Base-by-base conservation (phyloP, 495 filamentous ascomycete genomes). In the Penicillium tannophilum region DNA sequence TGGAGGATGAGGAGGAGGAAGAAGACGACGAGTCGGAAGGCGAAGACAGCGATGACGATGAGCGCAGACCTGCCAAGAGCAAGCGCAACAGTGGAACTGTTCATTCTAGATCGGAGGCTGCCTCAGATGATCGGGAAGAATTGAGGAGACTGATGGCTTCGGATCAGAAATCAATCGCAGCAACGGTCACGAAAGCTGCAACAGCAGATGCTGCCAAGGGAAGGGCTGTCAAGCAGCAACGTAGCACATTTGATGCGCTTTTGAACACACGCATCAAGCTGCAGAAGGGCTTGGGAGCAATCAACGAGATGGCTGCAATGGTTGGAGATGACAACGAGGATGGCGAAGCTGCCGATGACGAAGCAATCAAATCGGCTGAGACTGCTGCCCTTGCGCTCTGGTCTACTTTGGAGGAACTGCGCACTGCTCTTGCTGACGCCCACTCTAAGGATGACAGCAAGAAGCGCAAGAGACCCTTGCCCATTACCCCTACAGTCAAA, bases 181-280 rank as follows among this genome's bases (percentile, higher is more conserved):
- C 83, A 2, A 86, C 83, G 42, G 84, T 94, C 50, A 86, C 88
- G 2, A 79, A 88, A 65, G 87, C 90, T 9, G 89, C 87, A 41
- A 85, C 88, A 67, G 83, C 83, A 47, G 94, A 98, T 72, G 83
- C 88, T 2, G 82, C 84, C 11, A 98, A 98, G 77, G 94, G 94
- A 23, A 77, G 77, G 57, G 93, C 93, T 2, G 89, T 98, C 31
- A 91, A 90, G 63, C 75, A 83, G 50, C 94, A 98, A 71, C 84
- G 91, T 53, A 85, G 84, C 51, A 87, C 86, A 11, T 98, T 97
- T 67, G 93, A 98, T 61, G 81, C 88, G 2, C 83, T 98, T 3
- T 82, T 98, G 19, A 92, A 94, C 72, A 82, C 88, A 20, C 86
- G 94, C 7, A 96, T 98, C 64, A 88, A 90, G 56, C 75, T 98